Conservation (phyloP, 1,139 yeast species). For the Taphrina betulina region DNA sequence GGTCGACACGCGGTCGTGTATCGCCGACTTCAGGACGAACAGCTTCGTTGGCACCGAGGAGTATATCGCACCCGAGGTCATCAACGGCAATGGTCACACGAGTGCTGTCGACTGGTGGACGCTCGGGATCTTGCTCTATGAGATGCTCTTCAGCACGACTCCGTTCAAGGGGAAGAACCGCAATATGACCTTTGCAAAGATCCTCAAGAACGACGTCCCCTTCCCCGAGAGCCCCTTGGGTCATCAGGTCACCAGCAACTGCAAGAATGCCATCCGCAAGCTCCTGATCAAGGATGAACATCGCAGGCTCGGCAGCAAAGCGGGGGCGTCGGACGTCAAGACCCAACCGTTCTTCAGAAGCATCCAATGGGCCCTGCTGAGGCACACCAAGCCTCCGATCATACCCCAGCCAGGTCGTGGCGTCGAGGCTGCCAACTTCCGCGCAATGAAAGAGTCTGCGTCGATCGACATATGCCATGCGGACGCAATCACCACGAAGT, state of each 20-base stretch:
- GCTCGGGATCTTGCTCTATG: conserved; percentile 82
- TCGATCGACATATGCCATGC: conserved; percentile 43
- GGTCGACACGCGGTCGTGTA: conserved; percentile 88
- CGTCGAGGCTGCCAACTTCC: conserved; percentile 45
- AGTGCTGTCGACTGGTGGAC: conserved; percentile 99
- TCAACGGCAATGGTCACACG: conserved; percentile 94
- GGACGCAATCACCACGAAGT: conserved; percentile 37
- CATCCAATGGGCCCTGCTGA: conserved; percentile 89
- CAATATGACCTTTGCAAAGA: conserved; percentile 83
- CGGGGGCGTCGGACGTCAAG: conserved; percentile 93
- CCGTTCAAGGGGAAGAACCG: conserved; percentile 92
- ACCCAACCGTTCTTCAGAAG: conserved; percentile 85
- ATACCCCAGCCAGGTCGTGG: conserved; percentile 74
- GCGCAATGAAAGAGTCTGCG: conserved; percentile 42
- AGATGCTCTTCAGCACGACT: conserved; percentile 92
- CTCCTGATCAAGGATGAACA: conserved; percentile 82
- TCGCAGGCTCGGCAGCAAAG: conserved; percentile 81
- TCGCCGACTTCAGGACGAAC: conserved; percentile 92
- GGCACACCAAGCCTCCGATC: conserved; percentile 93
- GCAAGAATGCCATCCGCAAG: conserved; percentile 77
- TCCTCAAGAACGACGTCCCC: conserved; percentile 75
- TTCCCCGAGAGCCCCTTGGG: conserved; percentile 53
- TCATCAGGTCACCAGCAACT: conserved; percentile 64
- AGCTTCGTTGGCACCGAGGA: conserved; percentile 98
- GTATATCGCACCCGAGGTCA: conserved; percentile 96